phyloP scores from a whole-genome alignment of 176 grass and related monocot genomes.

The Raddia distichophylla region DNA sequence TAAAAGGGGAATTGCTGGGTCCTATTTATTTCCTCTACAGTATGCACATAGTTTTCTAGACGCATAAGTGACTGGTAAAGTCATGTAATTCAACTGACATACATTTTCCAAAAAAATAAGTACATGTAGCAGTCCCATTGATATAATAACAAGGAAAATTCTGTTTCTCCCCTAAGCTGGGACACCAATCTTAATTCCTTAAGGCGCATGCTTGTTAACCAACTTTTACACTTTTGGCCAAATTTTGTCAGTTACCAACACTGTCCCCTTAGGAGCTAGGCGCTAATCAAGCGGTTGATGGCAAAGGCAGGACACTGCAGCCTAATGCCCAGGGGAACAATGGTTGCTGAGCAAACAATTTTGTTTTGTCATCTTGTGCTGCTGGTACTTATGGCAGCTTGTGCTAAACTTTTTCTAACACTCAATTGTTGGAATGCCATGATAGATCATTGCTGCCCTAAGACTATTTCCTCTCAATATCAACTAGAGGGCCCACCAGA shows the following conservation, averaged over 20 bases:
- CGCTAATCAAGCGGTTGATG: too few species aligned
- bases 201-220: neutral
- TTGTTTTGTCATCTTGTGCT: neutral
- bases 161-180: neutral
- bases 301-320: too few species aligned
- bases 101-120: slow-evolving; percentile 10
- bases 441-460: neutral
- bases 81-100: neutral
- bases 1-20: neutral
- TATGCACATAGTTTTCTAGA: neutral
- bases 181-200: neutral
- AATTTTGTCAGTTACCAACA: neutral
- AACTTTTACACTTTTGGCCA: neutral
- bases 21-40: slow-evolving; percentile 19
- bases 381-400: neutral
- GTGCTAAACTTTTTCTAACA: neutral
- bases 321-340: too few species aligned
- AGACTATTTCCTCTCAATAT: neutral
- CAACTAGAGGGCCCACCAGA: neutral
- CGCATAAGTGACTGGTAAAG: neutral
- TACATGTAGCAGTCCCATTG: neutral
- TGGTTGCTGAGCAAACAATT: neutral
- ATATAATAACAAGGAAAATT: neutral
- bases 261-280: too few species aligned
- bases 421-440: neutral